These are phyloP conservation scores for Eucalyptus regnans DNA, from an alignment of 345 rosid genomes.

Conservation along the genomic window DNA sequence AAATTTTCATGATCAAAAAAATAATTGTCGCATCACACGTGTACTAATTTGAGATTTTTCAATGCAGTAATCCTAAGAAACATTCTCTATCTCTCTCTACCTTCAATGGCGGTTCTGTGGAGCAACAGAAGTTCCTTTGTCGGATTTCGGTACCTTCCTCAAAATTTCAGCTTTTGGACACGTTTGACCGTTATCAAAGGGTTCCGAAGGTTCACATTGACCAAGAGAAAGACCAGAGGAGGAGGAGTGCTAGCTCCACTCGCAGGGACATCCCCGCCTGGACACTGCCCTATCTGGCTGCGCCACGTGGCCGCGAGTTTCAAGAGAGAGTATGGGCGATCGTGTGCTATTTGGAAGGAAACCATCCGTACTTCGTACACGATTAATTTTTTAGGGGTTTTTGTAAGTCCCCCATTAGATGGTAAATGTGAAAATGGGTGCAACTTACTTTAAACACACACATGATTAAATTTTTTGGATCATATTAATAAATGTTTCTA, in stretches of 20 bases:
- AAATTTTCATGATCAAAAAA: too few species aligned
- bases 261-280: background rate
- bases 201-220: background rate
- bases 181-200: background rate
- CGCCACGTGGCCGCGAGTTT: background rate
- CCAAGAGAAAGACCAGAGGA: background rate
- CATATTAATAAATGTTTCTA: too few species aligned
- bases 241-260: background rate
- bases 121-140: background rate
- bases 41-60: rapidly evolving
- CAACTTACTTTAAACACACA: too few species aligned
- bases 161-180: background rate
- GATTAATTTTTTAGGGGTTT: too few species aligned
- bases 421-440: too few species aligned
- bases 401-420: too few species aligned
- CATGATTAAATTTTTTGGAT: too few species aligned
- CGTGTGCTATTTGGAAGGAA: background rate
- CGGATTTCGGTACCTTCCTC: background rate
- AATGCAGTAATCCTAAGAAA: rapidly evolving
- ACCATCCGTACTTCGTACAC: too few species aligned
- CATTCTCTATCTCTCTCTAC: background rate
- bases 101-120: background rate
- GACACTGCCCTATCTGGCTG: background rate
- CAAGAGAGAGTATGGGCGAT: background rate
- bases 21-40: rapidly evolving